Base-by-base conservation (phyloP, 2,329 filamentous ascomycete genomes). In the Sporothrix schenckii region DNA sequence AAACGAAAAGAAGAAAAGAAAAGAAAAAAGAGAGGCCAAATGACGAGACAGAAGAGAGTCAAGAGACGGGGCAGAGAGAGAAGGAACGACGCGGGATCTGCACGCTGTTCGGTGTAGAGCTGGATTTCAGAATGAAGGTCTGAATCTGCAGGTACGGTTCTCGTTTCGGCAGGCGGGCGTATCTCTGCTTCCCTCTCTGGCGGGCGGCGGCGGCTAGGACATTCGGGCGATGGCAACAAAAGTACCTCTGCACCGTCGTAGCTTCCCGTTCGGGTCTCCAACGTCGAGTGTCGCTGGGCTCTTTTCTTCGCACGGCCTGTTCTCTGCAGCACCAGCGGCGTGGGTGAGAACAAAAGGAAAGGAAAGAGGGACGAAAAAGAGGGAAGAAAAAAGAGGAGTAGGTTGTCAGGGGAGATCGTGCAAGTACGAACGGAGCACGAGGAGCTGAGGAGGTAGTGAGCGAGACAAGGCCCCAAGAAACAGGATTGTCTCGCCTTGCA, bases 401-500 rank as follows among this genome's bases (percentile, higher is more conserved):
- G 70, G 72, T 73, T 73, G 72, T 72, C 72, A 72, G 69, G 72
- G 72, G 72, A 72, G 72, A 73, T 72, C 53, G 63, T 44, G 39
- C 19, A 56, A 21, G 10, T 19, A 19, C 47, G 6, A 9, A 52
- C 24, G 24, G 16, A 52, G 44, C 21, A 50, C 11, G 16, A n/a
- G 34, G 39, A 61, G 41, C 30, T 47, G n/a, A 44, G 19, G 30
- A 44, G 39, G 34, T 4, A 30, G 41, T 66, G 60, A 27, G 58
- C 58, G 21, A 13, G 24, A 24, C 11, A 27, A 54, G 24, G 34
- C 60, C 60, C 60, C 34, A 66, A 66, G 27, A 52, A 66, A 47
- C 44, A 66, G 63, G 41, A 34, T 41, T 49, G 41, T 44, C 53
- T 66, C 53, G 54, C 30, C 66, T 19, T 65, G 60, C 60, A 65